These are phyloP conservation scores for Saposhnikovia divaricata DNA, from an alignment of 129 eudicot genomes.

Conservation along the genomic window DNA sequence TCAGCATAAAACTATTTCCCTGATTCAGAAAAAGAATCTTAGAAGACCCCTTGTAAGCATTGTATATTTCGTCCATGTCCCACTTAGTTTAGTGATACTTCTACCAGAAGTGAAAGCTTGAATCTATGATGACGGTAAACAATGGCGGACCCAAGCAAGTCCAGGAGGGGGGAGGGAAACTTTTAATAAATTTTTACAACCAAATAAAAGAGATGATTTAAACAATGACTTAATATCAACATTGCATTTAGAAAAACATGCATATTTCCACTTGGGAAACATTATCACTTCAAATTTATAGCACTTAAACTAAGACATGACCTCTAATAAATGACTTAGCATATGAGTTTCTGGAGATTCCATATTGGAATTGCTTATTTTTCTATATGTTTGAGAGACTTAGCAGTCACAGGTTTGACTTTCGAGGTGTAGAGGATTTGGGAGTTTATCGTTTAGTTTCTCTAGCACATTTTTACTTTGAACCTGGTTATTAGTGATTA, in stretches of 20 bases:
- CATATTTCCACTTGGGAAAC: background rate
- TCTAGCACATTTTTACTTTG: background rate
- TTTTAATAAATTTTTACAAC: background rate
- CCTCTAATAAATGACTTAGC: background rate
- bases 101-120: background rate
- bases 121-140: background rate
- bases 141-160: background rate
- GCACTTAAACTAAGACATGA: background rate
- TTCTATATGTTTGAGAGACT: background rate
- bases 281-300: background rate
- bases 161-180: background rate
- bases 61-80: background rate
- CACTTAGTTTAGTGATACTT: background rate
- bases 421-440: background rate
- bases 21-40: background rate
- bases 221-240: background rate
- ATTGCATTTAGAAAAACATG: background rate
- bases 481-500: background rate
- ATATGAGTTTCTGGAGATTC: background rate
- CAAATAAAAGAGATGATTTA: background rate
- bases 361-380: background rate
- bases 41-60: background rate
- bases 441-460: background rate
- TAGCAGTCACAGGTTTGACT: background rate
- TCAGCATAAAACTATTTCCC: background rate